A percentile compares a stretch with the other conserved stretches of the same genome.
phyloP scores from a whole-genome alignment of 345 rosid species.

The Schrenkiella parvula region DNA sequence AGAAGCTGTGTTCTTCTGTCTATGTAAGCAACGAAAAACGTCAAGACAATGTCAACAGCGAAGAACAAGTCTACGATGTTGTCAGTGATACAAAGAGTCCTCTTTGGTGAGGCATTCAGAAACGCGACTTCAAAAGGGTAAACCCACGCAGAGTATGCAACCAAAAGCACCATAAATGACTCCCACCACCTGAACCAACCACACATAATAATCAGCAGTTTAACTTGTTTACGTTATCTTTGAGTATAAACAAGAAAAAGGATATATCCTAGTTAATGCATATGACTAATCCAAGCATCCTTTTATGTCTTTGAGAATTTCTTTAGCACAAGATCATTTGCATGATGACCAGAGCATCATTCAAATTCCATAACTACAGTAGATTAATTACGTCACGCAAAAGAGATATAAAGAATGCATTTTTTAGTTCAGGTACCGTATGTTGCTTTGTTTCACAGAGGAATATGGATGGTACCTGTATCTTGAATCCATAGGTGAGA shows the following conservation, averaged over 20 bases:
- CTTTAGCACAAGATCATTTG: not conserved
- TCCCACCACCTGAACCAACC: constrained; percentile 71
- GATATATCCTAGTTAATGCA: not conserved
- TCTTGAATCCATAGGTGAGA: constrained; percentile 79
- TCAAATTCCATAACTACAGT: not conserved
- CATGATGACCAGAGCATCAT: not conserved
- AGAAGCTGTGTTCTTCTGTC: constrained; percentile 69
- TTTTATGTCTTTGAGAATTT: not conserved
- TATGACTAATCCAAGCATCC: not conserved
- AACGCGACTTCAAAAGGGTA: constrained; percentile 81
- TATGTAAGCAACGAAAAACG: constrained; percentile 74
- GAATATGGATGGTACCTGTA: constrained; percentile 53
- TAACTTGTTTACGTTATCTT: not conserved
- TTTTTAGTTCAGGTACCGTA: not conserved
- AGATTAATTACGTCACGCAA: not conserved
- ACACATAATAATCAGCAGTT: not conserved
- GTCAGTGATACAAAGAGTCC: constrained; percentile 53
- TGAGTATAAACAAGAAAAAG: not conserved
- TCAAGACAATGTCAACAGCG: constrained; percentile 66
- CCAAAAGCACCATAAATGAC: constrained; percentile 73
- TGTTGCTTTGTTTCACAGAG: not conserved
- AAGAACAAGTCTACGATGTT: constrained; percentile 77
- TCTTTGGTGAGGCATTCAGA: constrained; percentile 39
- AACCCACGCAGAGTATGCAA: constrained; percentile 83
- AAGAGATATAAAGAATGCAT: not conserved